phyloP scores from a whole-genome alignment of 768 basidiomycete genomes.

The Tulasnella sp. region DNA sequence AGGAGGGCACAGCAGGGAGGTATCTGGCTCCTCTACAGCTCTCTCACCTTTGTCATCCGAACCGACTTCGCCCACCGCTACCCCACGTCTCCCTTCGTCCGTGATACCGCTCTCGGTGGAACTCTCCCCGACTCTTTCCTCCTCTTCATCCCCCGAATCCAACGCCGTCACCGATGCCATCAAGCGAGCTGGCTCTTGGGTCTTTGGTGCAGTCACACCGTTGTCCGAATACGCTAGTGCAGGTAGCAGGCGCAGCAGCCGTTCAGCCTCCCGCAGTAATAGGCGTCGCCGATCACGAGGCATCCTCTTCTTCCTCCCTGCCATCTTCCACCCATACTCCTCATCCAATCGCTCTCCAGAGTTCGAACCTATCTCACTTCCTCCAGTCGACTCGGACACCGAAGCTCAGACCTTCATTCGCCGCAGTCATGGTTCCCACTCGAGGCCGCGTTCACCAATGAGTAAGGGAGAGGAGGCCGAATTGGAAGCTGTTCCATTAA shows the following conservation, averaged over 20 bases:
- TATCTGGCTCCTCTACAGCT: constrained; percentile 25
- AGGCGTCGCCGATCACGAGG: constrained; percentile 45
- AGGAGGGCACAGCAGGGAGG: constrained; percentile 13
- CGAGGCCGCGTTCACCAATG: constrained; percentile 1
- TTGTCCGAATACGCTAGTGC: background rate
- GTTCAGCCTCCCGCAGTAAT: constrained; percentile 33
- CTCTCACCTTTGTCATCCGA: constrained; percentile 43
- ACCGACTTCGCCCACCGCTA: constrained; percentile 42
- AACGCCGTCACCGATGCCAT: constrained; percentile 42
- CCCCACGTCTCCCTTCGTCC: constrained; percentile 44
- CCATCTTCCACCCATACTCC: constrained; percentile 53
- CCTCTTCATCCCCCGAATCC: constrained; percentile 39
- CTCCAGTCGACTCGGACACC: background rate
- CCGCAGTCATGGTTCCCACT: background rate
- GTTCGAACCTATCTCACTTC: constrained; percentile 6
- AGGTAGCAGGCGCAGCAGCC: constrained; percentile 34
- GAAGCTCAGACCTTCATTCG: background rate
- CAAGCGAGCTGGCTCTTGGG: constrained; percentile 50
- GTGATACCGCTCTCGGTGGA: constrained; percentile 51
- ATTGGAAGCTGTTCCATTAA: background rate
- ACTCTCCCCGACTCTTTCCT: constrained; percentile 44
- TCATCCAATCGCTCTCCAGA: background rate
- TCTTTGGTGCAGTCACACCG: constrained; percentile 24
- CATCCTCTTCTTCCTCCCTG: constrained; percentile 74
- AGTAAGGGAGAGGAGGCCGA: background rate